Base-by-base conservation (phyloP, 352 stramenopile species). In the Phytopythium boreale region DNA sequence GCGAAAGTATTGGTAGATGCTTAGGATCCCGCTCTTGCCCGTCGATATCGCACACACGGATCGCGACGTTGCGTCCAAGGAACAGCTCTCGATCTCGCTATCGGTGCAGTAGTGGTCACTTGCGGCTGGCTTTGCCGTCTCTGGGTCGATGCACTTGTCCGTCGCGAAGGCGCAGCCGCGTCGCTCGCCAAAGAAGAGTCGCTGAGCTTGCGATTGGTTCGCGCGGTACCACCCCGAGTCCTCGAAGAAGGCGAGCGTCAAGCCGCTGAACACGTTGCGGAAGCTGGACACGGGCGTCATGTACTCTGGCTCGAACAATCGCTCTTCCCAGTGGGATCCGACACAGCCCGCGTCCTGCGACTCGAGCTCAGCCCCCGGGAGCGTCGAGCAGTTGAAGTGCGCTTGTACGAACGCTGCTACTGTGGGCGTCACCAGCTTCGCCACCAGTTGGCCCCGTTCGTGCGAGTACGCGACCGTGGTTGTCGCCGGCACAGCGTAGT, bases 261-360 rank as follows among this genome's bases (percentile, higher is more conserved):
- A 69, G 0, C 70, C 78, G 22, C 83, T 92, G 36, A 89, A 74
- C 0, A 89, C 71, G 51, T 95, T 93, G 11, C 79, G 82, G 56
- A 84, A 90, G 56, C 83, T 95, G 20, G 82, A 81, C 6, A 93
- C 71, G 0, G 88, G 81, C 5, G 77, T 84, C 86, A 96, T 94
- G 69, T 90, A 89, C 71, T 93, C 84, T 4, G 84, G 70, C 46
- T 94, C 83, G 34, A 95, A 95, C 43, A 95, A 76, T 2, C 88
- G 74, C 64, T 95, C 84, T 47, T 96, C 88, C 86, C 83, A 95
- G 56, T 96, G 88, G 3, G 82, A 93, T 0, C 88, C 88, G 3
- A 92, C 59, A 55, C 84, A 95, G 0, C 82, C 82, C 10, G 80
- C 76, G 49, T 92, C 78, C 53, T 93, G 82, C 36, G 82, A 87